Base-by-base conservation (phyloP, 2,329 filamentous ascomycete genomes). In the Truncatella angustata region DNA sequence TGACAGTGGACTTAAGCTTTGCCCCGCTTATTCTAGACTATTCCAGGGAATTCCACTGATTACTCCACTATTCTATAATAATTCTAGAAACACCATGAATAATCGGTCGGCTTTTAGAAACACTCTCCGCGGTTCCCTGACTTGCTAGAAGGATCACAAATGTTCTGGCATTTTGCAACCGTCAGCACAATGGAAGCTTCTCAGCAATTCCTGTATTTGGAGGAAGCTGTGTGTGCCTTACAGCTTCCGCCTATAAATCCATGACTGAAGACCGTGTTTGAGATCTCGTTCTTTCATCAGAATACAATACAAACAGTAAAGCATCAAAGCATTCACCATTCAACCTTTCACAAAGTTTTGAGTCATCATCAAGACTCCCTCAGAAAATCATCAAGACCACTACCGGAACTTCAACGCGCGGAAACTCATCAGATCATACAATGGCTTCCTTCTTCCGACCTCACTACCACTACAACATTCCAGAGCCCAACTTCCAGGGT, bases 401-500 rank as follows among this genome's bases (percentile, higher is more conserved):
- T 34, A 49, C 32, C n/a, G n/a, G n/a, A 39, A 24, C 20, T 49
- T 16, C 40, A 16, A n/a, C 43, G 20, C 14, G 10, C 11, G 34
- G 47, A 49, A 53, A 18, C 37, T 39, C 50, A 37, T 37, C 50
- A 57, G n/a, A n/a, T n/a, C 44, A 39, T 72, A 84, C 68, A 67
- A 85, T 85, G 82, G 77, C 81, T 23, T 40, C 47, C 14, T 50
- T 85, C 73, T 84, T 84, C 73, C 74, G 78, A 54, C 75, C 76
- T 66, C 72, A 71, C 63, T 72, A 71, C 63, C 70, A 77, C 61
- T 74, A 79, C 74, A 69, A 74, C 63, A 50, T 55, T 47, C 59
- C 70, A 56, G 72, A 77, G 65, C 64, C 74, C 59, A 77, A 77
- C 67, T 81, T 84, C 68, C 76, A 75, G 34, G 79, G 81, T 50